Conservation (phyloP, 106 monocot genomes). For the Acorus calamus region DNA sequence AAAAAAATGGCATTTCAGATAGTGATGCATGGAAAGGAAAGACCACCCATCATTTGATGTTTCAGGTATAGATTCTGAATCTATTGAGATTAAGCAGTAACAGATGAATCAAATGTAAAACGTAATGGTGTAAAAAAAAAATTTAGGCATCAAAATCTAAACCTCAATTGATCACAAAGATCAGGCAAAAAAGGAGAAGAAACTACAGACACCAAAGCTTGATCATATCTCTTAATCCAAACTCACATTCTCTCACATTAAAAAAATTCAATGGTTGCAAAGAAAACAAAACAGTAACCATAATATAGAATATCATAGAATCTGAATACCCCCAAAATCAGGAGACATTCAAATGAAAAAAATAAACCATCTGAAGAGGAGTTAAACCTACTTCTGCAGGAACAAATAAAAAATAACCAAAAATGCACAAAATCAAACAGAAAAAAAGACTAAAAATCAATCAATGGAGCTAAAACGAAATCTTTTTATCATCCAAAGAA, state of each 20-base stretch:
- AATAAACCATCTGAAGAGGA: neutral
- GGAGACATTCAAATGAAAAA: neutral
- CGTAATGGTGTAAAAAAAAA: no score
- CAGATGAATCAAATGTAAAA: no score
- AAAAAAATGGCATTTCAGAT: no score
- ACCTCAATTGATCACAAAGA: neutral
- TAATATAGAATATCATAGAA: neutral
- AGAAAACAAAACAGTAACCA: neutral
- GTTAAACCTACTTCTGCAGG: neutral
- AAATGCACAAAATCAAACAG: no score
- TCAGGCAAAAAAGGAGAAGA: slow-evolving; percentile 9
- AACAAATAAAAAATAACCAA: neutral
- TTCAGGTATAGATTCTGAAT: no score
- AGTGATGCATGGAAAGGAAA: no score
- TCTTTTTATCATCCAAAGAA: no score
- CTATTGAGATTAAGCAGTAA: no score
- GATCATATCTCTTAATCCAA: neutral
- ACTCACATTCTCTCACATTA: neutral
- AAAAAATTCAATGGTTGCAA: neutral
- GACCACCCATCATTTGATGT: no score
- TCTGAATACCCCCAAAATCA: neutral
- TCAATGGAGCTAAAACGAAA: no score
- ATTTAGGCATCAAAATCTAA: no score
- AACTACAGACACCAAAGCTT: neutral
- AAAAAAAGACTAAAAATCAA: no score